Base-by-base conservation (phyloP, 345 rosid genomes). In the Brassica napus region DNA sequence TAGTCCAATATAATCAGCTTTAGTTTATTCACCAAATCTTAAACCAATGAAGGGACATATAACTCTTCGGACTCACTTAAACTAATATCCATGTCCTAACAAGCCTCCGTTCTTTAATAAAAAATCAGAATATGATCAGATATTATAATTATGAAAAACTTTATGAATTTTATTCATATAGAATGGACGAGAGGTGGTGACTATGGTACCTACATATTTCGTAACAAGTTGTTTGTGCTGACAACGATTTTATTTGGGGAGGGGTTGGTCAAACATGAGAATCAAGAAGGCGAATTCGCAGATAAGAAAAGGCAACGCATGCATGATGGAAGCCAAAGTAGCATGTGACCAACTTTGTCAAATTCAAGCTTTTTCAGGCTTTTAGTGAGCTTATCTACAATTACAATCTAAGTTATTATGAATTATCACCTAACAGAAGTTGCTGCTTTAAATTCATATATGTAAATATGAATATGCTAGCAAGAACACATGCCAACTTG, bases 211-310 rank as follows among this genome's bases (percentile, higher is more conserved):
- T 67, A 23, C 63, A 59, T 31, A 31, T 44, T 66, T 78, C 73
- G 8, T 66, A 70, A 63, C 77, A 72, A 58, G 16, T 66, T 79
- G 73, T 47, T 59, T 72, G 55, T 79, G 77, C 55, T 73, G 68
- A 73, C 69, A 49, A 60, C 14, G 4, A 68, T 11, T 11, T 23
- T 10, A 8, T 57, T 60, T 26, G 0, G 52, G 30, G 26, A 23
- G 68, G 6, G 52, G 69, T 79, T 73, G 82, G 82, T 79, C 82
- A 79, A 79, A 79, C 82, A 73, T 79, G 82, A 79, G 73, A 79
- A 73, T 73, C 77, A 73, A 73, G 32, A 79, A 73, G 67, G 77
- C 49, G 66, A 65, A 18, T 37, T 63, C 26, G 76, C 76, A 78
- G 61, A 78, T 9, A 59, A 59, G 14, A 59, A 23, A 59, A 23